Percentiles rank a stretch among this genome's conserved stretches.
Evolutionary conservation across 2,329 filamentous ascomycete genomes (phyloP).

Genomic region (Bipolaris bicolor): DNA sequence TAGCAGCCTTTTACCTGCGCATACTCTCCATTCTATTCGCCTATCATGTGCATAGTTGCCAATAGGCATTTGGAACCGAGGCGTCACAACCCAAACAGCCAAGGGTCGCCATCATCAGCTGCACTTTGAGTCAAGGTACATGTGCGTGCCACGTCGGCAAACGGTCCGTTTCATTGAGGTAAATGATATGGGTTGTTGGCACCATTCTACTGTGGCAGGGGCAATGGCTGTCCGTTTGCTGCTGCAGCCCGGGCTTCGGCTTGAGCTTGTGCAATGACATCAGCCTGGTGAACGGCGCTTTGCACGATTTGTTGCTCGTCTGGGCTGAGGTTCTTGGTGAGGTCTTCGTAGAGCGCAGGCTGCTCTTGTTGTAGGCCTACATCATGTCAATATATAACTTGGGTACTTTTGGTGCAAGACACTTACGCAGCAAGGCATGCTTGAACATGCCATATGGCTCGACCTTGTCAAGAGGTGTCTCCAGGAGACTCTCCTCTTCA

Average conservation of each 20-base stretch:
- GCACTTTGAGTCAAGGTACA: background rate
- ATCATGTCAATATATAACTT: conserved; percentile 38
- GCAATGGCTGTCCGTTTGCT: conserved; percentile 29
- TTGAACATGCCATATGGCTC: conserved; percentile 94
- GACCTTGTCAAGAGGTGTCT: conserved; percentile 92
- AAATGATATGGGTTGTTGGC: conserved; percentile 1
- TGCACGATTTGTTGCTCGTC: conserved; percentile 85
- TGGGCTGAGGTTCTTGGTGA: conserved; percentile 77
- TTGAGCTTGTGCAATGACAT: conserved; percentile 54
- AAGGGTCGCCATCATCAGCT: background rate
- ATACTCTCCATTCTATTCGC: background rate
- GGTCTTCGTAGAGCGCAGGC: conserved; percentile 81
- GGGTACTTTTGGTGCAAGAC: background rate
- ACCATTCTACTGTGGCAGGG: conserved; percentile 25
- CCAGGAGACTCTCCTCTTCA: conserved; percentile 89
- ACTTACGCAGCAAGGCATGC: conserved; percentile 79
- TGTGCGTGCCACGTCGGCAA: background rate
- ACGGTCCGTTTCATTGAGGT: background rate
- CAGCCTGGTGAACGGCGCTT: conserved; percentile 75
- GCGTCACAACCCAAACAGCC: background rate
- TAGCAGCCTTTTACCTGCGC: background rate
- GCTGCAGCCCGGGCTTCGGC: conserved; percentile 31
- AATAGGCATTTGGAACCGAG: background rate
- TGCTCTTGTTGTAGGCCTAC: conserved; percentile 88
- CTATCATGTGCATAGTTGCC: background rate